Evolutionary conservation across 2,329 filamentous ascomycete genomes (phyloP).

Genomic region (Bimuria novae-zelandiae): DNA sequence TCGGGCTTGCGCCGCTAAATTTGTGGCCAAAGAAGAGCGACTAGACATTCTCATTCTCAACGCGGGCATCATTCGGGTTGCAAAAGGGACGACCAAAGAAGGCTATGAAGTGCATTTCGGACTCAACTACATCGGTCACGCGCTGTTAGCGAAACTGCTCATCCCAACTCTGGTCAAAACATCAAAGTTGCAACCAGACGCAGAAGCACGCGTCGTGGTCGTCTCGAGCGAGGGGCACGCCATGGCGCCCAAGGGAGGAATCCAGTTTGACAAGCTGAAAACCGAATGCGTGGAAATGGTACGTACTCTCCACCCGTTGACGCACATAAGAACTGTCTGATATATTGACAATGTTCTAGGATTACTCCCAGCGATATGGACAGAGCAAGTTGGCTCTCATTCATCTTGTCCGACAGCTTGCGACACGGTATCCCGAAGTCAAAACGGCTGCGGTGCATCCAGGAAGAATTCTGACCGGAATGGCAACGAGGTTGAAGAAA

Average conservation of each 20-base stretch:
- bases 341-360: not conserved
- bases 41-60: conserved; percentile 49
- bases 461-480: conserved; percentile 6
- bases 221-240: conserved; percentile 8
- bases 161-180: conserved; percentile 7
- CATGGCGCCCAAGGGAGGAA: conserved; percentile 11
- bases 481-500: conserved; percentile 5
- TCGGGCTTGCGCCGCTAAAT: not conserved
- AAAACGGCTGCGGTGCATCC: conserved; percentile 10
- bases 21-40: conserved; percentile 17
- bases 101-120: conserved; percentile 53
- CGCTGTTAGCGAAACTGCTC: conserved; percentile 12
- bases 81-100: conserved; percentile 40
- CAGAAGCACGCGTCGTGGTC: conserved; percentile 9
- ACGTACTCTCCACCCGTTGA: not conserved
- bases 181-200: not conserved
- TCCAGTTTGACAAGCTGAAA: conserved; percentile 12
- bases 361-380: conserved; percentile 39
- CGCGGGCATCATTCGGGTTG: conserved; percentile 41
- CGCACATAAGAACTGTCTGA: not conserved
- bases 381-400: conserved; percentile 55
- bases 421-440: conserved; percentile 4
- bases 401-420: conserved; percentile 38
- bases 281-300: conserved; percentile 10
- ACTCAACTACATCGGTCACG: conserved; percentile 13